phyloP scores from a whole-genome alignment of 208 protist genomes.

The Trypanosomatidae sp. region DNA sequence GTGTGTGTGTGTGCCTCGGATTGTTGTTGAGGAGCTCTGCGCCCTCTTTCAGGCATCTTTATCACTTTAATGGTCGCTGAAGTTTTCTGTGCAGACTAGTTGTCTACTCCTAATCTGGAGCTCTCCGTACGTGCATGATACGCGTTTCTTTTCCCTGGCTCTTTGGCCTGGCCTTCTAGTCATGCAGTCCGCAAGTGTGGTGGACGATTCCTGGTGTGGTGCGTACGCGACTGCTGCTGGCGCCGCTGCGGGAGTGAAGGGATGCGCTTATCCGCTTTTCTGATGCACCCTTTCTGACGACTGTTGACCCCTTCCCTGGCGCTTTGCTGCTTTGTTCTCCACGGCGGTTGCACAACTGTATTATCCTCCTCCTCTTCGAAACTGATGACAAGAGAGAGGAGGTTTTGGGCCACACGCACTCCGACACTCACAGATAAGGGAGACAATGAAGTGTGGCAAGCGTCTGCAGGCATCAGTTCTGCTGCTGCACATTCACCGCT shows the following conservation, averaged over 20 bases:
- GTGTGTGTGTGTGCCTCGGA: not conserved
- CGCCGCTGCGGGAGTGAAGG: not conserved
- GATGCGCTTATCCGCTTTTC: not conserved
- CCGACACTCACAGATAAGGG: not conserved
- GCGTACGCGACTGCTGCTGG: not conserved
- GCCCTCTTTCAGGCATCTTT: not conserved
- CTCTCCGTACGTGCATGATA: not conserved
- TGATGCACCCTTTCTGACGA: not conserved
- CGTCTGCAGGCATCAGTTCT: conserved; percentile 38
- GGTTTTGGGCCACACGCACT: too few relatives aligned
- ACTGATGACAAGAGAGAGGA: not conserved
- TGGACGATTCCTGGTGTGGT: not conserved
- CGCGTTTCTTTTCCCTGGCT: too few relatives aligned
- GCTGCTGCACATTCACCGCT: conserved; percentile 62
- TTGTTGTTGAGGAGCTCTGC: not conserved
- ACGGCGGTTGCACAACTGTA: not conserved
- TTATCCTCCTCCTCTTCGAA: not conserved
- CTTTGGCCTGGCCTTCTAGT: not conserved
- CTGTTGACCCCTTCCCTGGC: not conserved
- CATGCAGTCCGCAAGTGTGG: too few relatives aligned
- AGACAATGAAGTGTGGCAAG: not conserved
- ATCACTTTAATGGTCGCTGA: not conserved
- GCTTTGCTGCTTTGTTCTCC: not conserved
- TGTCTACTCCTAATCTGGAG: not conserved
- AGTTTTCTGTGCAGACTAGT: not conserved